phyloP scores from a whole-genome alignment of 345 rosid species.

The Toxicodendron radicans region DNA sequence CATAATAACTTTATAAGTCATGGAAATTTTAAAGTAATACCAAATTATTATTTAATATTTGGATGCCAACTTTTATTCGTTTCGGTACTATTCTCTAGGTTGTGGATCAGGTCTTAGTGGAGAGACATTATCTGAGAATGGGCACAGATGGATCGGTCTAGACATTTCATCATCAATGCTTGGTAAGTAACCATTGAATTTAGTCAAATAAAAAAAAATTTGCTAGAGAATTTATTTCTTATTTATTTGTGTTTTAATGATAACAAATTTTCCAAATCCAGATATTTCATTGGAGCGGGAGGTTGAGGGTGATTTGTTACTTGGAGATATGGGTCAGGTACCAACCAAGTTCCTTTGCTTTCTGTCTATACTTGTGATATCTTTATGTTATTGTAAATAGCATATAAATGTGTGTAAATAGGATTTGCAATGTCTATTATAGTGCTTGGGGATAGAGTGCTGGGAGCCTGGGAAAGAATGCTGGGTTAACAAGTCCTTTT shows the following conservation, averaged over 20 bases:
- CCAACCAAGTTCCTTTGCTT: not conserved
- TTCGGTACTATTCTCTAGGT: conserved; percentile 39
- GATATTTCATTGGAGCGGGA: conserved; percentile 85
- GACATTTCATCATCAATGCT: conserved; percentile 92
- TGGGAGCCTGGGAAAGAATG: no score
- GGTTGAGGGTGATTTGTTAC: conserved; percentile 89
- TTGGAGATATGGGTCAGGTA: conserved; percentile 98
- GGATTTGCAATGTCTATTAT: not conserved
- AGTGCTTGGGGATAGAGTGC: not conserved
- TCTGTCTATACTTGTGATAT: not conserved
- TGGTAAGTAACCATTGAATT: conserved; percentile 36
- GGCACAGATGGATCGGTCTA: conserved; percentile 90
- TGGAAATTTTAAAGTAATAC: not conserved
- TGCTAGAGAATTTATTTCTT: not conserved
- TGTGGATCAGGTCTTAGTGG: conserved; percentile 97
- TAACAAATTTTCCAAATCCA: conserved; percentile 23
- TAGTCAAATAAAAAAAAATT: not conserved
- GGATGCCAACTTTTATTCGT: not conserved
- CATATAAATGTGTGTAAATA: not conserved
- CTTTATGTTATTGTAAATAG: not conserved
- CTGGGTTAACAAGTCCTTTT: not conserved
- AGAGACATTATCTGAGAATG: conserved; percentile 76
- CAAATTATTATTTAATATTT: not conserved
- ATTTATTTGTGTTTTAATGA: not conserved
- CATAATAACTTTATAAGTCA: not conserved